Conservation (phyloP, 495 filamentous ascomycete genomes). For the Beverwykella pulmonaria region DNA sequence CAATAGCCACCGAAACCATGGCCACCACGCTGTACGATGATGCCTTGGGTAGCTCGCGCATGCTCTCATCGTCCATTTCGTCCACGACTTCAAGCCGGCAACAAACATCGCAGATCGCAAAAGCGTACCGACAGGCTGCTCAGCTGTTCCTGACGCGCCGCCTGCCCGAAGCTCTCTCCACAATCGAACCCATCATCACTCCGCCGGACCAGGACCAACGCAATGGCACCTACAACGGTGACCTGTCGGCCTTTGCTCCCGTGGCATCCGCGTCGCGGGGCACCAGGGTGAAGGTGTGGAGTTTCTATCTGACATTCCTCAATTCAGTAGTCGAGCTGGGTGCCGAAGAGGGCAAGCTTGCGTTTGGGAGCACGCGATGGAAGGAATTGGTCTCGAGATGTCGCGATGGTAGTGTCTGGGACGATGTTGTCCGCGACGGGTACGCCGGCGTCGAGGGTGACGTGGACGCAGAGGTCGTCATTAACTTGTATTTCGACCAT, state of each 20-base stretch:
- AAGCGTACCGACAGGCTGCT: slow-evolving; percentile 85
- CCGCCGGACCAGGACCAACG: slow-evolving; percentile 47
- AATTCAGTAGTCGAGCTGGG: slow-evolving; percentile 88
- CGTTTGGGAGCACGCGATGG: slow-evolving; percentile 85
- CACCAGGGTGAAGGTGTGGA: slow-evolving; percentile 93
- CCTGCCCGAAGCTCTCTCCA: slow-evolving; percentile 81
- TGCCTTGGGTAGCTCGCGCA: slow-evolving; percentile 51
- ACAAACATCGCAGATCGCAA: slow-evolving; percentile 67
- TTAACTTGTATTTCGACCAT: slow-evolving; percentile 66
- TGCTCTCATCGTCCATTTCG: slow-evolving; percentile 55
- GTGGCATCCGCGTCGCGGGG: slow-evolving; percentile 72
- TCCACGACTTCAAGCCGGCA: slow-evolving; percentile 59
- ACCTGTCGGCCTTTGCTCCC: slow-evolving; percentile 56
- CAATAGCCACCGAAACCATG: slow-evolving; percentile 23
- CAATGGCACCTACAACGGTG: slow-evolving; percentile 40
- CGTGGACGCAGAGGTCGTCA: slow-evolving; percentile 92
- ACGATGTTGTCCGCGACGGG: slow-evolving; percentile 81
- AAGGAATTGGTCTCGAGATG: slow-evolving; percentile 75
- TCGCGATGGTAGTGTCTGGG: slow-evolving; percentile 85
- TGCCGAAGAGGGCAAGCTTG: slow-evolving; percentile 82
- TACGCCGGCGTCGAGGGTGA: slow-evolving; percentile 85
- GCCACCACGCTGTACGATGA: slow-evolving; percentile 26
- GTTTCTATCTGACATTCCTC: slow-evolving; percentile 88
- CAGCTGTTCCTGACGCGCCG: slow-evolving; percentile 91
- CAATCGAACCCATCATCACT: slow-evolving; percentile 76